These are phyloP conservation scores for Fusarium stilboides DNA, from an alignment of 2,329 filamentous ascomycete genomes.

Conservation along the genomic window DNA sequence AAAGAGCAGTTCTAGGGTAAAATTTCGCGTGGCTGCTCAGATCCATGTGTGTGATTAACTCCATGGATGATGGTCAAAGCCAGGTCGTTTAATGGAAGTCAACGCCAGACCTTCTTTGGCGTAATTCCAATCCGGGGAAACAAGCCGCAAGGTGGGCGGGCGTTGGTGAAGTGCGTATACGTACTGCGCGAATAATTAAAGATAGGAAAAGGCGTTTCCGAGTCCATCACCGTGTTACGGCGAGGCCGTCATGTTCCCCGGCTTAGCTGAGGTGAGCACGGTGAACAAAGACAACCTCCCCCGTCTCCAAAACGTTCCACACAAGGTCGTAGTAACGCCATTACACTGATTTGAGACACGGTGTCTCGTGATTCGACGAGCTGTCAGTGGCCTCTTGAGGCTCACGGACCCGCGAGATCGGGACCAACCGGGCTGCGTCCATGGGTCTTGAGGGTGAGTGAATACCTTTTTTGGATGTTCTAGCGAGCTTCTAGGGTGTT, in stretches of 20 bases:
- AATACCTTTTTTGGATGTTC: slow-evolving; percentile 21
- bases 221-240: slow-evolving; percentile 30
- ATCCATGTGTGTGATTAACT: no score
- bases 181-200: slow-evolving; percentile 43
- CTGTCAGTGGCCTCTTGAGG: slow-evolving; percentile 20
- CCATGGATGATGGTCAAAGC: no score
- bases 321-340: slow-evolving; percentile 40
- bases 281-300: slow-evolving; percentile 27
- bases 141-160: no score
- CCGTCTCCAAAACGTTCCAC: slow-evolving; percentile 43
- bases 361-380: slow-evolving; percentile 43
- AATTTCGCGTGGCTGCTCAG: no score
- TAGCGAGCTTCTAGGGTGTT: slow-evolving; percentile 39
- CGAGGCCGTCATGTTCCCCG: slow-evolving; percentile 36
- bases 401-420: slow-evolving; percentile 38
- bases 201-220: neutral
- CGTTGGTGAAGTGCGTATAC: slow-evolving; percentile 1
- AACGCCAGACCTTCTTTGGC: no score
- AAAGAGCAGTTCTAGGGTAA: no score
- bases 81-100: no score
- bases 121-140: no score
- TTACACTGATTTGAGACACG: slow-evolving; percentile 3
- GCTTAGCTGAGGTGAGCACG: slow-evolving; percentile 42
- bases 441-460: slow-evolving; percentile 11
- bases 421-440: slow-evolving; percentile 44